A percentile compares a stretch with the other conserved stretches of the same genome.
Evolutionary conservation across 1,284 basidiomycete genomes (phyloP).

Genomic region (Sanguinoderma infundibulare): DNA sequence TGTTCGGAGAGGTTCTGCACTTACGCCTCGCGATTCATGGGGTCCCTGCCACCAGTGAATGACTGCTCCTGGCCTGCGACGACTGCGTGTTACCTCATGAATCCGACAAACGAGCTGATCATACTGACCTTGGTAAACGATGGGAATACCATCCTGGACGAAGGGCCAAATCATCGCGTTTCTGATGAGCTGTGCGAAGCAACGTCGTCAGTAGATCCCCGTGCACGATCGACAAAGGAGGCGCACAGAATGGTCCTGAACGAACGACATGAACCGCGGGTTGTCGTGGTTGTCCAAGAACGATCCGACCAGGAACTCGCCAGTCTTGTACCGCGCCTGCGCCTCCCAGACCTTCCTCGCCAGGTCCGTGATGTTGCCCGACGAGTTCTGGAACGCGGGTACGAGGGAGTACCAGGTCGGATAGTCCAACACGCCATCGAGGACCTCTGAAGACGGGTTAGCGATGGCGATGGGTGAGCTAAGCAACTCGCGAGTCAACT

Average conservation of each 20-base stretch:
- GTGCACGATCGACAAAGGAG: background rate
- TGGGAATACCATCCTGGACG: constrained; percentile 67
- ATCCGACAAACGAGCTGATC: constrained; percentile 29
- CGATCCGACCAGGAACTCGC: constrained; percentile 53
- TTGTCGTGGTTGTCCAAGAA: constrained; percentile 88
- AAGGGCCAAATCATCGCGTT: constrained; percentile 42
- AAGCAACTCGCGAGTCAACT: constrained; percentile 36
- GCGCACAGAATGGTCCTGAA: constrained; percentile 63
- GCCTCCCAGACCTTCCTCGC: constrained; percentile 55
- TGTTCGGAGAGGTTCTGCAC: constrained; percentile 25
- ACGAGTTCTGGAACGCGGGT: constrained; percentile 66
- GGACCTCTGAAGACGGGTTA: constrained; percentile 39
- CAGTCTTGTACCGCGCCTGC: constrained; percentile 53
- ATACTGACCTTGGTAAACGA: constrained; percentile 72
- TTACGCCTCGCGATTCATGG: constrained; percentile 65
- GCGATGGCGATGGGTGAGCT: too few relatives aligned
- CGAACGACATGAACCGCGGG: constrained; percentile 70
- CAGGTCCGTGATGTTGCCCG: constrained; percentile 62
- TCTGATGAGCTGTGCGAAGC: constrained; percentile 40
- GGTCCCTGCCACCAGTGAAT: constrained; percentile 41
- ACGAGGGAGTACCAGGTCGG: constrained; percentile 73
- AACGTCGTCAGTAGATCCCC: constrained; percentile 46
- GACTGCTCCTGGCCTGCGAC: constrained; percentile 37
- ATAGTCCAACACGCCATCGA: constrained; percentile 74
- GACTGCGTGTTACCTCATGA: constrained; percentile 9